Conservation (phyloP, 2,329 filamentous ascomycete species). For the Lecanicillium sp. region DNA sequence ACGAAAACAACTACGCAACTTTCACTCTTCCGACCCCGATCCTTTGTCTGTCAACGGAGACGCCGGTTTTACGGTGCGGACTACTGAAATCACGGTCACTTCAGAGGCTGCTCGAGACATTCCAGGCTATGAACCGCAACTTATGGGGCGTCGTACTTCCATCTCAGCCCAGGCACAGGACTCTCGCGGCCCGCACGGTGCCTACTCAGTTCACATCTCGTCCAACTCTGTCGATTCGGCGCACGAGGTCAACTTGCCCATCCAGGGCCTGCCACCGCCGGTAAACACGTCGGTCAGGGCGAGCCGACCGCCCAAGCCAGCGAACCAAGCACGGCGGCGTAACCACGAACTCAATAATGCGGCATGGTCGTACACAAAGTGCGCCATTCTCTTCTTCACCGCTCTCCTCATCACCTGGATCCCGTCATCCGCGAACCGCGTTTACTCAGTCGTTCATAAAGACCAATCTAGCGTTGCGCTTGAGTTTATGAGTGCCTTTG, state of each 20-base stretch:
- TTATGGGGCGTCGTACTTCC: slow-evolving; percentile 13
- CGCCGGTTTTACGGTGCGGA: slow-evolving; percentile 42
- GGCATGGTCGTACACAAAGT: slow-evolving; percentile 63
- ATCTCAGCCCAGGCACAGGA: slow-evolving; percentile 1
- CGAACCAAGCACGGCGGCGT: slow-evolving; percentile 23
- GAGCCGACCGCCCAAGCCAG: slow-evolving; percentile 11
- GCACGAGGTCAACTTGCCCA: slow-evolving; percentile 19
- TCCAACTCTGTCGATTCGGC: slow-evolving; percentile 13
- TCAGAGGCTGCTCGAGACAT: slow-evolving; percentile 34
- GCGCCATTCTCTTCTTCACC: slow-evolving; percentile 63
- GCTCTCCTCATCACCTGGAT: slow-evolving; percentile 69
- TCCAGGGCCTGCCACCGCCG: slow-evolving; percentile 11
- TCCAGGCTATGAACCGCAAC: slow-evolving; percentile 15
- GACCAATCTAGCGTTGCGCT: slow-evolving; percentile 47
- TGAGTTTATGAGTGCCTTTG: slow-evolving; percentile 63
- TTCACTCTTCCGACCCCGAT: slow-evolving; percentile 40
- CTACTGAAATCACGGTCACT: slow-evolving; percentile 58
- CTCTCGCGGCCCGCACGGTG: slow-evolving; percentile 7
- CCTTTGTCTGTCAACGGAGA: slow-evolving; percentile 32
- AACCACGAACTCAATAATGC: slow-evolving; percentile 52
- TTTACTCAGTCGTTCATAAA: slow-evolving; percentile 59
- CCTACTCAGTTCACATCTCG: slow-evolving; percentile 37
- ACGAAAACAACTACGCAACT: slow-evolving; percentile 51
- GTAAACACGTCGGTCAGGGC: slow-evolving; percentile 2
- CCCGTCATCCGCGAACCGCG: slow-evolving; percentile 68